These are phyloP conservation scores for Pseudocercospora pini-densiflorae DNA, from an alignment of 2,329 filamentous ascomycete genomes.

Conservation along the genomic window DNA sequence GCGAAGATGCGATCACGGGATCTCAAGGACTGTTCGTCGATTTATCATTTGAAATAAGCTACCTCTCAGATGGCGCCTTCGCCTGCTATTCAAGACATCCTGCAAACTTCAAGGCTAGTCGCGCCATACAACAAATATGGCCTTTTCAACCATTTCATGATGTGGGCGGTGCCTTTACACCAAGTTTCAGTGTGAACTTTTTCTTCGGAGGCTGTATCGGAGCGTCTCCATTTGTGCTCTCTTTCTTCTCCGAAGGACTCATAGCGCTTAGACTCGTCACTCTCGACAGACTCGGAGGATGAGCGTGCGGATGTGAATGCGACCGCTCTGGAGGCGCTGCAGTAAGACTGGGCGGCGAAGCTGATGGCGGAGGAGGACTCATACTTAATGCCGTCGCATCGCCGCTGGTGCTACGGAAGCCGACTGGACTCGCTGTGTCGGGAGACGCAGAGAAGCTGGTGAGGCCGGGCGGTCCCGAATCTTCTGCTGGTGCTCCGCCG, in stretches of 20 bases:
- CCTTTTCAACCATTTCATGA: not conserved
- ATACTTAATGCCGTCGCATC: constrained; percentile 15
- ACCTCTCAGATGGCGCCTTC: not conserved
- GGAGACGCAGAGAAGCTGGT: constrained; percentile 14
- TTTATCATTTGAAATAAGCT: not conserved
- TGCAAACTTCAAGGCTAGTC: not conserved
- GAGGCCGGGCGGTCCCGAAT: constrained; percentile 7
- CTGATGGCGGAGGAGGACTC: constrained; percentile 16
- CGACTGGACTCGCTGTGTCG: constrained; percentile 10
- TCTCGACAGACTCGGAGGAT: constrained; percentile 19
- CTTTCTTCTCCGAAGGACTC: constrained; percentile 11
- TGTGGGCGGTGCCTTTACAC: not conserved
- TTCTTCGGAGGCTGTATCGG: constrained; percentile 28
- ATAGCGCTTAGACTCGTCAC: constrained; percentile 23
- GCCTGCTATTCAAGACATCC: not conserved
- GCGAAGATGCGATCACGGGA: not conserved
- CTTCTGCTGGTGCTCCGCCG: constrained; percentile 17
- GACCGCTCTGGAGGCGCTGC: constrained; percentile 1
- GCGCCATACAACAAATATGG: not conserved
- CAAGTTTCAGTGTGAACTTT: constrained; percentile 35
- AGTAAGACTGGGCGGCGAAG: constrained; percentile 12
- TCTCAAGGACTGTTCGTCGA: not conserved
- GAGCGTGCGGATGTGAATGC: constrained; percentile 14
- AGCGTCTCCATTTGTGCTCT: constrained; percentile 4
- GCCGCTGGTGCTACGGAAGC: constrained; percentile 17